These are phyloP conservation scores for Crithidia expoeki DNA, from an alignment of 208 protist genomes.

Conservation along the genomic window DNA sequence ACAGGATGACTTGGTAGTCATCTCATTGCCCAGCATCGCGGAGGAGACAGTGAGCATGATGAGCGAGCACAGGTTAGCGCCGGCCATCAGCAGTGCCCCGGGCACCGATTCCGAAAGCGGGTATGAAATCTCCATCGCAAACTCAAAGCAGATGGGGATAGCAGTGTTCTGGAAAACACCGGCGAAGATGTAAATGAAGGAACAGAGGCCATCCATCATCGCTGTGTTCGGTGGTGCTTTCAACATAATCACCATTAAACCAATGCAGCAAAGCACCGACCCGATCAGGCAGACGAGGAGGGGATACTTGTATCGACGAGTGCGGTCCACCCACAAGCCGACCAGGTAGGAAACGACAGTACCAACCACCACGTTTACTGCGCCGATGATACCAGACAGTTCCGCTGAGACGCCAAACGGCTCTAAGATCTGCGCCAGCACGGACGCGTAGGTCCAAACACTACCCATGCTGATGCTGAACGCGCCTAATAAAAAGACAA, in stretches of 20 bases:
- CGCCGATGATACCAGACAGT: conserved; percentile 60
- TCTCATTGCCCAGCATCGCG: conserved; percentile 55
- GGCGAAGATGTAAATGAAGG: conserved; percentile 63
- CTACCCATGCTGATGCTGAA: conserved; percentile 77
- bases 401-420: conserved; percentile 61
- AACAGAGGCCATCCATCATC: conserved; percentile 40
- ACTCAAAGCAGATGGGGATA: conserved; percentile 77
- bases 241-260: conserved; percentile 57
- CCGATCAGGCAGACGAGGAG: conserved; percentile 51
- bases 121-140: conserved; percentile 76
- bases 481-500: conserved; percentile 56
- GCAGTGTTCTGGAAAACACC: conserved; percentile 76
- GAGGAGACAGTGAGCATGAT: conserved; percentile 60
- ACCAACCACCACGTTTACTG: conserved; percentile 57
- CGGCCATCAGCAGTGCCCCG: conserved; percentile 69
- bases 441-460: conserved; percentile 70
- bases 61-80: conserved; percentile 65
- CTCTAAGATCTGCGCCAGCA: conserved; percentile 69
- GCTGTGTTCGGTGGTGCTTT: conserved; percentile 40
- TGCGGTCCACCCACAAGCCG: conserved; percentile 61
- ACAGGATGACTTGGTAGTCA: conserved; percentile 28
- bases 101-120: conserved; percentile 67
- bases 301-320: conserved; percentile 53
- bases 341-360: conserved; percentile 57
- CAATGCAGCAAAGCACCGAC: conserved; percentile 50